A percentile compares a stretch with the other conserved stretches of the same genome.
phyloP scores from a whole-genome alignment of 352 stramenopile species.

The Globisporangium recalcitrans region DNA sequence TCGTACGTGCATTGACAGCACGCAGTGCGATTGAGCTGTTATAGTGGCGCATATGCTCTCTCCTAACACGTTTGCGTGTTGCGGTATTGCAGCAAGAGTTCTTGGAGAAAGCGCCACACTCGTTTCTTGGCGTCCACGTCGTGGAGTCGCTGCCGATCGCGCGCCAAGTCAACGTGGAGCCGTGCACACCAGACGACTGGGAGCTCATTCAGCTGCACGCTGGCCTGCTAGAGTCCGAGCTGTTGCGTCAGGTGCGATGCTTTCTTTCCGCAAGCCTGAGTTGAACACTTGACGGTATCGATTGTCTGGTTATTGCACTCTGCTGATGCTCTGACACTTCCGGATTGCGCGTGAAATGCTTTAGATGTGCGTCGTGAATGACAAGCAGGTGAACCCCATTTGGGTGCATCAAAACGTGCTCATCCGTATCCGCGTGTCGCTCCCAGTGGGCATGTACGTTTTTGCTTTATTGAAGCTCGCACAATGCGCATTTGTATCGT shows the following conservation, averaged over 20 bases:
- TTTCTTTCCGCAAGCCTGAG: neutral
- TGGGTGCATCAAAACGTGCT: conserved; percentile 77
- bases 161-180: conserved; percentile 76
- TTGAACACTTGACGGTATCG: neutral
- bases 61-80: neutral
- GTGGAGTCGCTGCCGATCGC: conserved; percentile 68
- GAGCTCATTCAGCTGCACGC: conserved; percentile 88
- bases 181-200: conserved; percentile 84
- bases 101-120: conserved; percentile 45
- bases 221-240: conserved; percentile 70
- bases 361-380: conserved; percentile 84
- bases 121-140: conserved; percentile 67
- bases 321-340: neutral
- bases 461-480: neutral
- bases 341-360: neutral
- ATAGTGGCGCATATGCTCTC: neutral
- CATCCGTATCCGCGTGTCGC: conserved; percentile 54
- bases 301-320: neutral
- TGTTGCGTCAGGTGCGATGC: conserved; percentile 68
- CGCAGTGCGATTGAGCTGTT: neutral
- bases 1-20: conserved; percentile 35
- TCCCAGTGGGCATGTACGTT: conserved; percentile 64
- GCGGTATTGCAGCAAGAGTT: conserved; percentile 42
- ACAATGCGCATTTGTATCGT: neutral
- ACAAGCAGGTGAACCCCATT: conserved; percentile 80